phyloP scores from a whole-genome alignment of 176 grass and related monocot species.

The Calamus simplicifolius region DNA sequence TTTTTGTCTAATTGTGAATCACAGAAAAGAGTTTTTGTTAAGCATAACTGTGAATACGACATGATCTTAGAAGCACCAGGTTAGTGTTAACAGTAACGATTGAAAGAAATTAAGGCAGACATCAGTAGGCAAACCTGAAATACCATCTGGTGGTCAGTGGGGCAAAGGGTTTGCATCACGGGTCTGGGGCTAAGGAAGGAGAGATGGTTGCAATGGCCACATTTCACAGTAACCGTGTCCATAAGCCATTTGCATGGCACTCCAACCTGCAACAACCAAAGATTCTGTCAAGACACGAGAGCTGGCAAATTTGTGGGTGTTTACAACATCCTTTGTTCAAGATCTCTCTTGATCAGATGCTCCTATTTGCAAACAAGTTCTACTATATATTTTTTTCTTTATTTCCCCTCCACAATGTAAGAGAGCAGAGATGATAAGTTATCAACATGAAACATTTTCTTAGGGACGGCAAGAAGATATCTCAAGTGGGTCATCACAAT shows the following conservation, averaged over 20 bases:
- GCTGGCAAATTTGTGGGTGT: background rate
- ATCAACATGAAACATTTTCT: too few relatives aligned
- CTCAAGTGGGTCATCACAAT: too few relatives aligned
- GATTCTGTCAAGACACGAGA: background rate
- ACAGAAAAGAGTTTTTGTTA: too few relatives aligned
- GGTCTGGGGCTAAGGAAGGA: background rate
- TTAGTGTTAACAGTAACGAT: background rate
- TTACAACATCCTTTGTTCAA: too few relatives aligned
- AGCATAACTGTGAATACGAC: too few relatives aligned
- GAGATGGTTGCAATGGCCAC: conserved; percentile 1
- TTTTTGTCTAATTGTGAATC: too few relatives aligned
- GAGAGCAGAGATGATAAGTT: too few relatives aligned
- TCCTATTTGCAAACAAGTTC: too few relatives aligned
- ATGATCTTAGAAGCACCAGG: background rate
- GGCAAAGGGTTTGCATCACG: background rate
- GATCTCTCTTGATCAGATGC: too few relatives aligned
- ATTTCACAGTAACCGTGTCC: background rate
- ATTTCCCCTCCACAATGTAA: too few relatives aligned
- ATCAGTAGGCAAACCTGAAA: background rate
- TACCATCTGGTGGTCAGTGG: background rate
- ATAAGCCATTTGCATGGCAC: conserved; percentile 1
- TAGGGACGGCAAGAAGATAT: too few relatives aligned
- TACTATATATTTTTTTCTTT: too few relatives aligned
- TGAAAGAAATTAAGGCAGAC: background rate
- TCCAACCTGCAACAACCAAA: background rate